Conservation (phyloP, 2,329 filamentous ascomycete genomes). For the Neopestalotiopsis sp. region DNA sequence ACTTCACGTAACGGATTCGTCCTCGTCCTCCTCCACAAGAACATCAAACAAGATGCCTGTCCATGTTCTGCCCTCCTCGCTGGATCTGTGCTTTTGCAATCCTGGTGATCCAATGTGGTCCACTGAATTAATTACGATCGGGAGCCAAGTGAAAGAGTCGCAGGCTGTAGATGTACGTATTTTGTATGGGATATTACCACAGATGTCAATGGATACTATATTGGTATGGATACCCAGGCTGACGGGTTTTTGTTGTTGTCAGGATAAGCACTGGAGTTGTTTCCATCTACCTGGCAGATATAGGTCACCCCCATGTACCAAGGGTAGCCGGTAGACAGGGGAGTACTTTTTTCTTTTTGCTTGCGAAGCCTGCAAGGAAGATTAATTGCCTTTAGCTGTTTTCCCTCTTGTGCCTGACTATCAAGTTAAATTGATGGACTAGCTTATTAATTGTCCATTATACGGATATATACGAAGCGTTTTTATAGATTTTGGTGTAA, state of each 20-base stretch:
- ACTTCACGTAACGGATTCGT: background rate
- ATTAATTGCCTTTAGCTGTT: too few species aligned
- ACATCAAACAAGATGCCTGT: background rate
- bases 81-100: slow-evolving; percentile 1
- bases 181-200: background rate
- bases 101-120: background rate
- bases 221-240: background rate
- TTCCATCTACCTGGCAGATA: background rate
- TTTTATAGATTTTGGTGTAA: too few species aligned
- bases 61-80: background rate
- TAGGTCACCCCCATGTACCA: background rate
- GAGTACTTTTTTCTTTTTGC: too few species aligned
- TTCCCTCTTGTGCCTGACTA: too few species aligned
- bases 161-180: background rate
- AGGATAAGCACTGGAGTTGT: background rate
- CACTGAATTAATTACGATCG: background rate
- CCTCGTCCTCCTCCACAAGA: background rate
- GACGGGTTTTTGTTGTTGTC: background rate
- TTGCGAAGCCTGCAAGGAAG: too few species aligned
- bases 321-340: too few species aligned
- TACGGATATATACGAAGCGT: too few species aligned
- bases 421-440: too few species aligned
- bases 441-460: too few species aligned
- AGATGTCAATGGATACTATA: background rate
- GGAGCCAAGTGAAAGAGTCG: background rate